Conservation (phyloP, 1,139 yeast species). For the Magnusiomyces suaveolens region DNA sequence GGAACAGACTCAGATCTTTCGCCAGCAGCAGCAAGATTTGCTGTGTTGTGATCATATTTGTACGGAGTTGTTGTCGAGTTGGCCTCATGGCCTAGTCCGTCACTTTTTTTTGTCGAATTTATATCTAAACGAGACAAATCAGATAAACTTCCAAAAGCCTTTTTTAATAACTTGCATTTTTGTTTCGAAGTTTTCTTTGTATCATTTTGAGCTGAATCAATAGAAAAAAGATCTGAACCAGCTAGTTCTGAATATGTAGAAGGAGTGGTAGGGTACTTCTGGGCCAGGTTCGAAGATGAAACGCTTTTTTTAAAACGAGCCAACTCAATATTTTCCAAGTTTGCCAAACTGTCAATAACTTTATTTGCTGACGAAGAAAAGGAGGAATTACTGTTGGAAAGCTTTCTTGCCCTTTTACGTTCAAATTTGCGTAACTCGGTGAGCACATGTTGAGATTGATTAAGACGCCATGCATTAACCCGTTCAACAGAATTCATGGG, state of each 20-base stretch:
- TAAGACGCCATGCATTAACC: conserved; percentile 34
- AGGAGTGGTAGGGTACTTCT: neutral
- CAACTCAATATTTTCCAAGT: neutral
- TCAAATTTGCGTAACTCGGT: conserved; percentile 28
- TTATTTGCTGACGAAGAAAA: neutral
- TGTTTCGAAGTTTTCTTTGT: neutral
- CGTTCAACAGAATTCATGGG: conserved; percentile 26
- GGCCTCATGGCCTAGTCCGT: no score
- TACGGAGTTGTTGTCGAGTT: no score
- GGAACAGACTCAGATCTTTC: no score
- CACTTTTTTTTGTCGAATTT: no score
- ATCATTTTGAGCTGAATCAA: neutral
- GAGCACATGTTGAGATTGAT: conserved; percentile 30
- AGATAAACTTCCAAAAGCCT: no score
- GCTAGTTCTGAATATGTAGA: neutral
- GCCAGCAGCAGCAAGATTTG: no score
- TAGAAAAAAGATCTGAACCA: neutral
- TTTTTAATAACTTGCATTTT: neutral
- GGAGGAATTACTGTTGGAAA: neutral
- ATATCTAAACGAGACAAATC: neutral
- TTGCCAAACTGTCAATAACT: neutral
- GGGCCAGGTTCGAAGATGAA: neutral
- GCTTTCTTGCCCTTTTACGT: conserved; percentile 12
- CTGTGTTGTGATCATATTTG: no score
- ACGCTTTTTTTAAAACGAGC: neutral